A percentile compares a stretch with the other conserved stretches of the same genome.
phyloP scores from a whole-genome alignment of 495 filamentous ascomycete genomes.

The Penicillium desertorum region DNA sequence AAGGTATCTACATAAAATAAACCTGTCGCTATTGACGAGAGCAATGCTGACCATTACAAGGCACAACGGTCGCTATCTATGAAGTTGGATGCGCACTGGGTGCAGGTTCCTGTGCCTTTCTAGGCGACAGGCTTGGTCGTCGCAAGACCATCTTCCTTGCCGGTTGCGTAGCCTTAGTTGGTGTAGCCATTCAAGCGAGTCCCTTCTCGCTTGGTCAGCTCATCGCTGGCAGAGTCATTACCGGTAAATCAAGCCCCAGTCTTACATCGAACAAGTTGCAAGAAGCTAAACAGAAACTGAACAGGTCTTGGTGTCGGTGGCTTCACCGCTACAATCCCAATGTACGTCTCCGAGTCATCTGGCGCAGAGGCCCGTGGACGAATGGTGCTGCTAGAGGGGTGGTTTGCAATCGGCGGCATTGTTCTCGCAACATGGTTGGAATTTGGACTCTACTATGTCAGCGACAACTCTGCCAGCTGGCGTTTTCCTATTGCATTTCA shows the following conservation, averaged over 20 bases:
- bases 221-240: slow-evolving; percentile 28
- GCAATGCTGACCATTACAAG: slow-evolving; percentile 3
- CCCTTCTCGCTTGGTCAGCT: slow-evolving; percentile 26
- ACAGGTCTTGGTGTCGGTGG: slow-evolving; percentile 60
- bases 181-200: slow-evolving; percentile 22
- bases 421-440: slow-evolving; percentile 60
- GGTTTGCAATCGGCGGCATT: slow-evolving; percentile 62
- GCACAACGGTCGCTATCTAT: slow-evolving; percentile 43
- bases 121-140: slow-evolving; percentile 45
- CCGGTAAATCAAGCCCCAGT: slow-evolving; percentile 4
- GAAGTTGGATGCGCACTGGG: slow-evolving; percentile 48
- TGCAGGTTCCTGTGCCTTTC: slow-evolving; percentile 41
- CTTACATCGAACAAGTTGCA: not conserved
- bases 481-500: slow-evolving; percentile 66
- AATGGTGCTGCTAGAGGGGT: slow-evolving; percentile 65
- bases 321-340: slow-evolving; percentile 48
- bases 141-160: slow-evolving; percentile 36
- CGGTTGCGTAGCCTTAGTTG: slow-evolving; percentile 21
- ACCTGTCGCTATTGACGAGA: not conserved
- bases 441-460: slow-evolving; percentile 59
- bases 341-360: slow-evolving; percentile 67
- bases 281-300: slow-evolving; percentile 23
- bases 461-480: slow-evolving; percentile 56
- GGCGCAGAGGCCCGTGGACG: slow-evolving; percentile 62
- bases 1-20: slow-evolving; percentile 14